These are phyloP conservation scores for Lichtheimia ornata DNA, from an alignment of 371 early-diverging fungal genomes.

Conservation along the genomic window DNA sequence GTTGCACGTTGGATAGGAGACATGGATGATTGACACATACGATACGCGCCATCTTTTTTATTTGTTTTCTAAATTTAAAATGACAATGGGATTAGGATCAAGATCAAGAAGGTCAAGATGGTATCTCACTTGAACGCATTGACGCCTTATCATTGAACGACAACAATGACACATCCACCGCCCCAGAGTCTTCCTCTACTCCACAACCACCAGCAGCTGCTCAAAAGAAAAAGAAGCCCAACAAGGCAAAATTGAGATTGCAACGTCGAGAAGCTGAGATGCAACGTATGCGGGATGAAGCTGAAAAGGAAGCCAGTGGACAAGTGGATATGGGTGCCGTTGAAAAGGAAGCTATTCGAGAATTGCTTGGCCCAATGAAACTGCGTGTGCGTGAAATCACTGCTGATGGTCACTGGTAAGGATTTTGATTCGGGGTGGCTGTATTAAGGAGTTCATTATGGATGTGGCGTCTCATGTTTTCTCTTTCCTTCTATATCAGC, in stretches of 20 bases:
- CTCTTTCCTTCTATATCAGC: slow-evolving; percentile 35
- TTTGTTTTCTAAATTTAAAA: slow-evolving; percentile 24
- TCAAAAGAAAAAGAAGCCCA: slow-evolving; percentile 57
- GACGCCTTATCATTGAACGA: slow-evolving; percentile 37
- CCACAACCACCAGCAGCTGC: slow-evolving; percentile 10
- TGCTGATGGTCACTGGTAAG: slow-evolving; percentile 87
- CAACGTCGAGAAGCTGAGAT: slow-evolving; percentile 76
- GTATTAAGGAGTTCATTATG: not conserved
- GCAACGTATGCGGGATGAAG: slow-evolving; percentile 74
- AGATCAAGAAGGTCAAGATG: slow-evolving; percentile 29
- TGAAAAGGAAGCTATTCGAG: slow-evolving; percentile 73
- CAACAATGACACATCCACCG: slow-evolving; percentile 14
- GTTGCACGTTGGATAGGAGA: too few relatives aligned
- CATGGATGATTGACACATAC: too few relatives aligned
- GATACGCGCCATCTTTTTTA: not conserved
- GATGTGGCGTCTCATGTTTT: slow-evolving; percentile 1
- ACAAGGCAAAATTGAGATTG: slow-evolving; percentile 67
- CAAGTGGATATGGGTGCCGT: slow-evolving; percentile 74
- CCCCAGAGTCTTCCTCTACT: not conserved
- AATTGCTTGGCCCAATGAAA: slow-evolving; percentile 43
- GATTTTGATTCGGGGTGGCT: not conserved
- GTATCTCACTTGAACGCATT: slow-evolving; percentile 42
- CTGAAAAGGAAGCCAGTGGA: slow-evolving; percentile 76
- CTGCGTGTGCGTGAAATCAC: slow-evolving; percentile 52
- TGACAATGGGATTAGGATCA: slow-evolving; percentile 9